Evolutionary conservation across 805 yeast species (phyloP), one percentile per base, ranked within the genome.

Genomic region (Cyberlindnera sargentensis): DNA sequence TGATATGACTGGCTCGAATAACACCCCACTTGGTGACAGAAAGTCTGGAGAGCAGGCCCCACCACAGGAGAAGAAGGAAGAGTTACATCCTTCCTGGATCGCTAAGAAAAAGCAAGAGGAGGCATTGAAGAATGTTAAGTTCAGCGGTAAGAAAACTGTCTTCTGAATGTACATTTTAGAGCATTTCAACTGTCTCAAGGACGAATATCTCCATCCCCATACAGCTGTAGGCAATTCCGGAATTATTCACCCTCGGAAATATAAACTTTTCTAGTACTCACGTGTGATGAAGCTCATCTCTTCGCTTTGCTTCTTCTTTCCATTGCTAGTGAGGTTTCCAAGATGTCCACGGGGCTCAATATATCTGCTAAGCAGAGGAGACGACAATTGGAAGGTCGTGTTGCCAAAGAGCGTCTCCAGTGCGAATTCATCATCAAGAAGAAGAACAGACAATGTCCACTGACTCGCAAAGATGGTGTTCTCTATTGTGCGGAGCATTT

Each of bases 41-140:
- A 55, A 43, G 28, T 31, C 34, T 5, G 41, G 42, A 15, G 20
- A n/a, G 10, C 11, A 27, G 31, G 41, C 27, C 11, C 35, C 32
- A 9, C 40, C 31, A 30, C 40, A 41, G 10, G 31, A 54, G 39
- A 37, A 58, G 49, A 20, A 53, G 30, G 46, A 39, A 20, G 38
- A 47, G 43, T 49, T 84, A 50, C 99, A 93, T 75, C 99, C 99
- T n/a, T 93, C 99, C 2, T 93, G 99, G 99, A 82, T 78, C 54
- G 99, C 99, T 24, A 86, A 85, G 68, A 79, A 76, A 67, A 65
- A 75, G 49, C 85, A 80, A 27, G 84, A 85, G 57, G 84, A 83
- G 52, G 76, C 78, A 41, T 61, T 70, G 50, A 76, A 78, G 64
- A 75, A 77, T 45, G 80, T 73, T 39, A 78, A 81, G 60, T 89